Evolutionary conservation across 1,139 yeast genomes (phyloP), one percentile per base, ranked within the genome.

Genomic region (Scheffersomyces illinoinensis): DNA sequence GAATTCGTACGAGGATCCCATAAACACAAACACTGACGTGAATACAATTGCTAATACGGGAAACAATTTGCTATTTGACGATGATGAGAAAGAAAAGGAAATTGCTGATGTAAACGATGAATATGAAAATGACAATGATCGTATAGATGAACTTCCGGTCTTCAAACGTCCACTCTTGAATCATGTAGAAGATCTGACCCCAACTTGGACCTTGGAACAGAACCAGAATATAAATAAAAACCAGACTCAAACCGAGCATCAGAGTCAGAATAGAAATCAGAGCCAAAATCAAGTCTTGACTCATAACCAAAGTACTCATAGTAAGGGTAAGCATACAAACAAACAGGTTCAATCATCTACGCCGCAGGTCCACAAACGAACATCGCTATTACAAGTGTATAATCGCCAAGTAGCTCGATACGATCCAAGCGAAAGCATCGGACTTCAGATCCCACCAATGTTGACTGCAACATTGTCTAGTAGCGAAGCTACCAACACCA

Each of bases 1-100:
- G 46, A 76, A 83, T 23, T 85, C 87, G 50, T 85, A 83, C 64
- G 89, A 86, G 64, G 89, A 85, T 54, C 82, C 83, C 4, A 70
- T 71, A 7, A 63, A 66, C 49, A 59, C 62, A 48, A 61, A 55
- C 39, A 65, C 68, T 17, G 66, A 65, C 39, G 62, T 64, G n/a
- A 65, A 66, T 51, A 66, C 69, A 10, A 58, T 65, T 6, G 66
- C 71, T 47, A 64, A 66, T 53, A 57, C 66, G n/a, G 53, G 56
- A 19, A 56, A 61, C 18, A 54, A 60, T 50, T 50, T 62, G 53
- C 57, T 61, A 20, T 61, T 61, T 33, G 23, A 48, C 51, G 51
- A 48, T 8, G 23, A 51, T 4, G 46, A 47, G 58, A 68, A 64
- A 48, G 68, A 68, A 23, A 70, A 68, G 21, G 69, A 63, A 5